A percentile compares a stretch with the other conserved stretches of the same genome.
Conservation (phyloP, 495 filamentous ascomycete species). For the Aspergillus leporis region DNA sequence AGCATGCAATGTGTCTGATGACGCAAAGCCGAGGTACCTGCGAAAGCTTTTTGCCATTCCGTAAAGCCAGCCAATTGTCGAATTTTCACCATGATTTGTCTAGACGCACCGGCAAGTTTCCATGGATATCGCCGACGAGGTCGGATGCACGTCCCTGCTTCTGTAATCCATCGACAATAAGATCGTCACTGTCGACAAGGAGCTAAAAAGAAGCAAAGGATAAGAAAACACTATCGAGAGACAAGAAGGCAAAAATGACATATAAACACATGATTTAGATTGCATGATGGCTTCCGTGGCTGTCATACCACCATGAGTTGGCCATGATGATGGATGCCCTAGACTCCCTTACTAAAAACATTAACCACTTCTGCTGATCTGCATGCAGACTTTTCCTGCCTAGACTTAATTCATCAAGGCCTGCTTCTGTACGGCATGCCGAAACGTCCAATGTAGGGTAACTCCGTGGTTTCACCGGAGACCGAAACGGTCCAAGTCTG, state of each 20-base stretch:
- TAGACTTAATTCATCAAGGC: not conserved
- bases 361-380: slow-evolving; percentile 3
- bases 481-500: slow-evolving; percentile 12
- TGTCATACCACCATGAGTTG: not conserved
- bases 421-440: not conserved
- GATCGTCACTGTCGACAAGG: not conserved
- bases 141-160: not conserved
- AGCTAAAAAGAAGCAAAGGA: not conserved
- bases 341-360: not conserved
- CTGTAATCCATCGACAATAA: not conserved
- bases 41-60: not conserved
- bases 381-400: slow-evolving; percentile 3
- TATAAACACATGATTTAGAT: not conserved
- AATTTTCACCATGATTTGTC: not conserved
- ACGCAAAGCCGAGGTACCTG: slow-evolving; percentile 1
- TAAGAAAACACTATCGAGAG: not conserved
- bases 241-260: not conserved
- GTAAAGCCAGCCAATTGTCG: not conserved
- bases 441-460: not conserved
- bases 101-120: not conserved
- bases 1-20: not conserved
- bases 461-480: slow-evolving; percentile 12
- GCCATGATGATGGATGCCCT: not conserved
- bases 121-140: not conserved
- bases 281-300: not conserved